Base-by-base conservation (phyloP, 1,284 basidiomycete genomes). In the Anthracocystis setariae region DNA sequence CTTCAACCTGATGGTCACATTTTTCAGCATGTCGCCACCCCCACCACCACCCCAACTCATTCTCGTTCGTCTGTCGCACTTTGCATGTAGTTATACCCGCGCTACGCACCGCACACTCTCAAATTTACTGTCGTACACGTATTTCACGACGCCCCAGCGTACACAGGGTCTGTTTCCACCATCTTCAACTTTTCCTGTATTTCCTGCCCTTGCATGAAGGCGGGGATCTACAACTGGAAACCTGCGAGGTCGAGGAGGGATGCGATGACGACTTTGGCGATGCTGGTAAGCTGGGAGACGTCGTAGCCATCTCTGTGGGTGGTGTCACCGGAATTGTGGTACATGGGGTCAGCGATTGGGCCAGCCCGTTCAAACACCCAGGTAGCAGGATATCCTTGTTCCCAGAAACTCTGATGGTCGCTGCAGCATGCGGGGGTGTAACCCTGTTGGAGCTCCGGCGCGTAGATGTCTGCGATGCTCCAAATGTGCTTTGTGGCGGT, bases 321-420 rank as follows among this genome's bases (percentile, higher is more conserved):
- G 17, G 74, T 33, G 59, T 84, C 83, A 35, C 76, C 74, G 23
- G 76, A 79, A 47, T 81, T 73, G 65, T 84, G 83, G 48, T 84
- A 84, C 52, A 56, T 73, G 27, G 78, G 78, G 49, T 83, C 82
- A 0, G 73, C 75, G 46, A 84, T 83, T 0, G 81, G 72, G 0
- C 82, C 83, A 46, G 82, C 81, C 2, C 83, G 59, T 51, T 84
- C 83, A 43, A 84, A 84, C 10, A 82, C 74, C 78, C 77, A 77
- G 8, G 73, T 77, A 4, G 76, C 63, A 1, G 76, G 70, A 45
- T 56, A 75, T 3, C 49, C 52, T 8, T 62, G 27, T 23, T 75
- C 55, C 68, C 76, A 81, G 51, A 82, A 84, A 10, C 56, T 62
- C 58, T 82, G 81, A 46, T 84, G 83, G 49, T 84, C 83, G 0